These are phyloP conservation scores for Ogataea henricii DNA, from an alignment of 805 yeast species.

Conservation along the genomic window DNA sequence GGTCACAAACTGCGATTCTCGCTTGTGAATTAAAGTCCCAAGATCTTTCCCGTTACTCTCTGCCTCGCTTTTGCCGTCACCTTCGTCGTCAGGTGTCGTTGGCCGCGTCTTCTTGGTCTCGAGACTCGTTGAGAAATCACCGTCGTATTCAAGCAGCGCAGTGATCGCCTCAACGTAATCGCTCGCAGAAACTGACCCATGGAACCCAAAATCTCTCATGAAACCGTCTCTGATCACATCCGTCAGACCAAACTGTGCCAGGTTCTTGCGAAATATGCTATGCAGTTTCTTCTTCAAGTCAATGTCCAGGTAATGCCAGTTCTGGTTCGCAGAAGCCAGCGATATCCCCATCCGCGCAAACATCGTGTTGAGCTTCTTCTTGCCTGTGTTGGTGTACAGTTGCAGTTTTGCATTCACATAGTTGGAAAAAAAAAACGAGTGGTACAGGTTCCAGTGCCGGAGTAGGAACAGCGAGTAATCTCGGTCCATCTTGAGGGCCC, in stretches of 20 bases:
- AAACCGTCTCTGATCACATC: slow-evolving; percentile 86
- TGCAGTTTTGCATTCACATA: slow-evolving; percentile 85
- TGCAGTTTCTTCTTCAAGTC: slow-evolving; percentile 73
- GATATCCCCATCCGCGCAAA: slow-evolving; percentile 97
- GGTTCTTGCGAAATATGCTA: slow-evolving; percentile 64
- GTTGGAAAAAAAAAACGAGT: slow-evolving; percentile 86
- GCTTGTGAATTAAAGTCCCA: slow-evolving; percentile 25
- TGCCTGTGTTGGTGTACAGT: slow-evolving; percentile 91
- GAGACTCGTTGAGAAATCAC: slow-evolving; percentile 23
- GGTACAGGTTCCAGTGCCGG: slow-evolving; percentile 92
- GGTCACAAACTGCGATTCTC: slow-evolving; percentile 38
- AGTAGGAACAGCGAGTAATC: slow-evolving; percentile 85
- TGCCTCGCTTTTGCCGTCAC: slow-evolving; percentile 26
- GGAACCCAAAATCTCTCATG: slow-evolving; percentile 80
- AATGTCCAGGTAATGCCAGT: slow-evolving; percentile 89
- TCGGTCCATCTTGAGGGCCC: slow-evolving; percentile 61
- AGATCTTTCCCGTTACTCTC: slow-evolving; percentile 33
- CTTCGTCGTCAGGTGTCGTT: slow-evolving; percentile 25
- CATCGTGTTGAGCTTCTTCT: slow-evolving; percentile 80
- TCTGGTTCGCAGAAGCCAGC: slow-evolving; percentile 82
- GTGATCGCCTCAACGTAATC: slow-evolving; percentile 89
- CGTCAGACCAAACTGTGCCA: slow-evolving; percentile 77
- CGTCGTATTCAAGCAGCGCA: slow-evolving; percentile 77
- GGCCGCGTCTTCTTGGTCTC: slow-evolving; percentile 12
- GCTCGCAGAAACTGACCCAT: slow-evolving; percentile 86